Percentiles rank a stretch among this genome's conserved stretches.
Evolutionary conservation across 1,139 yeast genomes (phyloP).

Genomic region (Magnusiomyces ingens): DNA sequence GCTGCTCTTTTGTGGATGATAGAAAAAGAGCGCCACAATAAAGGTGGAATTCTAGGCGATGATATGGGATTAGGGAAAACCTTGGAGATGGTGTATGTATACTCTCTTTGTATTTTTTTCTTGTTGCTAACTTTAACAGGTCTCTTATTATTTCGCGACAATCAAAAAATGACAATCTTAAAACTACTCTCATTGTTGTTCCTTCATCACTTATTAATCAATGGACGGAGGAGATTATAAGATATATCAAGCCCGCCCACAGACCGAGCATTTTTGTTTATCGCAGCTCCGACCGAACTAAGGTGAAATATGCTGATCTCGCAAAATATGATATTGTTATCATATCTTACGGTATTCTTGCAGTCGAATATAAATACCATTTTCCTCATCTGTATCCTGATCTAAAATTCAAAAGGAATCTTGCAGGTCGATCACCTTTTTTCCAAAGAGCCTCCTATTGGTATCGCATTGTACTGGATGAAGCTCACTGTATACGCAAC

Average conservation of each 20-base stretch:
- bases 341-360: slow-evolving; percentile 40
- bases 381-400: slow-evolving; percentile 32
- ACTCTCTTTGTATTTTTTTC: slow-evolving; percentile 72
- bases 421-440: slow-evolving; percentile 26
- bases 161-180: slow-evolving; percentile 51
- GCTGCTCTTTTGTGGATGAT: too few species aligned
- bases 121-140: slow-evolving; percentile 74
- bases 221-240: slow-evolving; percentile 60
- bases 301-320: slow-evolving; percentile 19
- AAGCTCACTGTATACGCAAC: slow-evolving; percentile 49
- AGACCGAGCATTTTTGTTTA: slow-evolving; percentile 33
- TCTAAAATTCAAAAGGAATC: background rate
- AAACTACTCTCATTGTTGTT: slow-evolving; percentile 62
- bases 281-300: slow-evolving; percentile 38
- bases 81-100: slow-evolving; percentile 51
- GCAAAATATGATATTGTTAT: slow-evolving; percentile 38
- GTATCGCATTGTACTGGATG: slow-evolving; percentile 47
- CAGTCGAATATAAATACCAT: slow-evolving; percentile 50
- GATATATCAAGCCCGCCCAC: slow-evolving; percentile 63
- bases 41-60: slow-evolving; percentile 47
- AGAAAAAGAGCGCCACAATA: slow-evolving; percentile 15
- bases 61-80: slow-evolving; percentile 55
- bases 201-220: slow-evolving; percentile 69
- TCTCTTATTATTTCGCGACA: slow-evolving; percentile 58
- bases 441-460: slow-evolving; percentile 36